Percentiles rank a stretch among this genome's conserved stretches.
These are phyloP conservation scores for Starmerella floris DNA, from an alignment of 805 yeast species.

Conservation along the genomic window DNA sequence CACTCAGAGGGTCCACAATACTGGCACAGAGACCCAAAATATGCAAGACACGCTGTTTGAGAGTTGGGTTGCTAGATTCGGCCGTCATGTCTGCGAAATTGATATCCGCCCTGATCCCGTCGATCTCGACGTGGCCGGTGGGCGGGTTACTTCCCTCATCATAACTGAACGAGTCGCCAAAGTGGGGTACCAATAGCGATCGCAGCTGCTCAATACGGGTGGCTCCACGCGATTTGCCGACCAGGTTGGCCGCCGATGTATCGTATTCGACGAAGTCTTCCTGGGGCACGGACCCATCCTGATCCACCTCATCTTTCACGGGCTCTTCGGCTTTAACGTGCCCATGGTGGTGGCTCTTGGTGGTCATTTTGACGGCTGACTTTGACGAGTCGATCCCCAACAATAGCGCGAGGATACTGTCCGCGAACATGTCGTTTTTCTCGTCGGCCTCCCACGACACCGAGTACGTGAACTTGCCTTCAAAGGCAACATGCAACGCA, in stretches of 20 bases:
- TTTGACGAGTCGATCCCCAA: conserved; percentile 90
- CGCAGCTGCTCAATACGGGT: conserved; percentile 41
- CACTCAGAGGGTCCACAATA: conserved; percentile 62
- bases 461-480: conserved; percentile 37
- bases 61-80: conserved; percentile 56
- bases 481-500: conserved; percentile 40
- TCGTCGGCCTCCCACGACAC: conserved; percentile 87
- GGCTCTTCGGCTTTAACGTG: conserved; percentile 7
- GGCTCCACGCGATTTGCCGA: conserved; percentile 10
- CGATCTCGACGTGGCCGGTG: conserved; percentile 52
- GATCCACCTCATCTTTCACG: conserved; percentile 11
- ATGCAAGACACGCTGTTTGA: conserved; percentile 71
- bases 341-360: conserved; percentile 32
- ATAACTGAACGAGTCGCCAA: conserved; percentile 56
- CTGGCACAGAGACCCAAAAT: conserved; percentile 65
- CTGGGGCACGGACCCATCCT: conserved; percentile 23
- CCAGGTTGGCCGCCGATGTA: not conserved
- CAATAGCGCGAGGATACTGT: conserved; percentile 77
- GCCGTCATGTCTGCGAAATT: conserved; percentile 55
- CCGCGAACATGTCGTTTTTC: conserved; percentile 87
- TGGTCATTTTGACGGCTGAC: conserved; percentile 79
- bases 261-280: conserved; percentile 10
- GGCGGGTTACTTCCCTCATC: conserved; percentile 26
- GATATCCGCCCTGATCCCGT: conserved; percentile 58
- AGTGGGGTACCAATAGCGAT: conserved; percentile 63